A percentile compares a stretch with the other conserved stretches of the same genome.
phyloP scores from a whole-genome alignment of 2,329 filamentous ascomycete genomes.

The Diplocarpon mali region DNA sequence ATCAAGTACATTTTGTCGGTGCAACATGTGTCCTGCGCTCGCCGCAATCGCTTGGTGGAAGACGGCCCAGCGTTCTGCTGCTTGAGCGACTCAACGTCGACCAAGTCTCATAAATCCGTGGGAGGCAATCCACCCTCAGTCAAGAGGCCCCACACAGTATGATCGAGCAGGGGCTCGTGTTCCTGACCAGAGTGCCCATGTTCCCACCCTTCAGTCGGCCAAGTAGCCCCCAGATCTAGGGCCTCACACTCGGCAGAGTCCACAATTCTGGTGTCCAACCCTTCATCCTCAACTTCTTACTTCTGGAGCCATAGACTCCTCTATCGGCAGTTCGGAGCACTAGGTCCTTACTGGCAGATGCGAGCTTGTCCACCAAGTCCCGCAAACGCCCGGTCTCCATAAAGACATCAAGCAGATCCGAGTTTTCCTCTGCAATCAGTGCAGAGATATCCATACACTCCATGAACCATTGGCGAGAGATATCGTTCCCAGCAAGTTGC shows the following conservation, averaged over 20 bases:
- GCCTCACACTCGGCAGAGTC: constrained; percentile 25
- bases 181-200: background rate
- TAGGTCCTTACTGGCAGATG: constrained; percentile 30
- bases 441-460: constrained; percentile 81
- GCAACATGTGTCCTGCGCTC: background rate
- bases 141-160: background rate
- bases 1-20: background rate
- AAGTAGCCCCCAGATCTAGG: constrained; percentile 4
- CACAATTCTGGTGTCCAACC: constrained; percentile 55
- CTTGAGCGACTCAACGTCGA: background rate
- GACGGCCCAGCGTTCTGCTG: background rate
- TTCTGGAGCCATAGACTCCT: constrained; percentile 33
- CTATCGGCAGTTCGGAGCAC: constrained; percentile 41
- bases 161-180: background rate
- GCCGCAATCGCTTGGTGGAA: background rate
- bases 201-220: background rate
- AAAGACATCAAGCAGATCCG: constrained; percentile 55
- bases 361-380: constrained; percentile 67
- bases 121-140: background rate
- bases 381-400: constrained; percentile 55
- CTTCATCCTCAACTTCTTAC: constrained; percentile 49
- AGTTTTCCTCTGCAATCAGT: constrained; percentile 58
- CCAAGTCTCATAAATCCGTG: background rate
- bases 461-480: constrained; percentile 66
- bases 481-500: constrained; percentile 63